Evolutionary conservation across 805 yeast species (phyloP).

Genomic region (Helenozyma rhizophorensis): DNA sequence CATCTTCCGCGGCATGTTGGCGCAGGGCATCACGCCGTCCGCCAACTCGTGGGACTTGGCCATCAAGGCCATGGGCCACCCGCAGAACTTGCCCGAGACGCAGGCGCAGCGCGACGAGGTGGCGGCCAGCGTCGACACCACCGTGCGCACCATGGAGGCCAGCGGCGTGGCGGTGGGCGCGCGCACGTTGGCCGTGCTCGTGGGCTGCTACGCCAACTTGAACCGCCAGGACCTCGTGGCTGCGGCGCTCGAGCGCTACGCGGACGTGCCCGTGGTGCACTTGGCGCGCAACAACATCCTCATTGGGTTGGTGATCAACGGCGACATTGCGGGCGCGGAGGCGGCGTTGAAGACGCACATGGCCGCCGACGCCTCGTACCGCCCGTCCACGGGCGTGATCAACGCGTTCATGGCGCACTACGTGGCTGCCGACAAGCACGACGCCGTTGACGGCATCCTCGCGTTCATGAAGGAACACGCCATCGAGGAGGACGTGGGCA

Average conservation of each 20-base stretch:
- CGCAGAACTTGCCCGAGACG: conserved; percentile 18
- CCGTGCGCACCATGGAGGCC: conserved; percentile 26
- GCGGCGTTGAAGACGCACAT: conserved; percentile 34
- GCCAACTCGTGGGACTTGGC: conserved; percentile 57
- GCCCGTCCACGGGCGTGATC: conserved; percentile 46
- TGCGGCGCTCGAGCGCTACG: conserved; percentile 28
- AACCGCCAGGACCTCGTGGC: conserved; percentile 40
- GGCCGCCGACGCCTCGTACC: conserved; percentile 26
- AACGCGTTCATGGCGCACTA: conserved; percentile 47
- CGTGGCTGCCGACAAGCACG: conserved; percentile 35
- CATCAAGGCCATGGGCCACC: conserved; percentile 44
- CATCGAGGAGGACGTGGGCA: conserved; percentile 55
- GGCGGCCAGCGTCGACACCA: conserved; percentile 21
- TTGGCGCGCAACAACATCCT: conserved; percentile 42
- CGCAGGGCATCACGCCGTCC: conserved; percentile 37
- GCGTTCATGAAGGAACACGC: conserved; percentile 37
- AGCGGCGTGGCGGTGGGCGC: conserved; percentile 38
- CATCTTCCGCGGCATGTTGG: conserved; percentile 48
- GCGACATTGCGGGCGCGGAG: conserved; percentile 43
- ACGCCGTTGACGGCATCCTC: conserved; percentile 47
- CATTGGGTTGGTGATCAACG: conserved; percentile 39
- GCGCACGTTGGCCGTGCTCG: conserved; percentile 44
- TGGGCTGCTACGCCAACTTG: conserved; percentile 44
- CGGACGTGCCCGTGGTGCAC: conserved; percentile 30
- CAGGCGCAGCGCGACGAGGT: conserved; percentile 19